Base-by-base conservation (phyloP, 495 filamentous ascomycete species). In the Clohesyomyces aquaticus region DNA sequence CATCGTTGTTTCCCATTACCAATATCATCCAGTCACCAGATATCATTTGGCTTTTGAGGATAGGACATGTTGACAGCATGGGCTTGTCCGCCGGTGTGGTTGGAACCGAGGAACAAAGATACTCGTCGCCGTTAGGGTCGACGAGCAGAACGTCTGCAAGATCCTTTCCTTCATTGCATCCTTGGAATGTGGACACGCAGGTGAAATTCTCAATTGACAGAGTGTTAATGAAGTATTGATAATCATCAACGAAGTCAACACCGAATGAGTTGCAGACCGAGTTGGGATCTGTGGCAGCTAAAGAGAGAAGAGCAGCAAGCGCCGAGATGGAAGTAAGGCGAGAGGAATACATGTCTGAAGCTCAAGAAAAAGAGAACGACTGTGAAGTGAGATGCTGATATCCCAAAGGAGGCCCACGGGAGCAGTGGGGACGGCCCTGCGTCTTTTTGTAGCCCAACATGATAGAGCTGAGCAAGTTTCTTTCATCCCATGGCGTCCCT, bases 1-100 rank as follows among this genome's bases (percentile, higher is more conserved):
- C 61, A 35, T 62, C 74, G 61, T 76, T 75, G 63, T 77, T 77
- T 41, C 72, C 73, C 19, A 77, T 26, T 14, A 77, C 59, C 16
- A 77, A 29, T 22, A 77, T 63, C 11, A 71, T 71, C 69, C 71
- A 77, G 12, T 69, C 66, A 1, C 75, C 75, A 41, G 62, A 61
- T 12, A 51, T 57, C 50, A 77, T 68, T 50, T 73, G 56, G 53
- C 68, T 66, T 53, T 77, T 77, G 46, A 65, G 52, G 19, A 74
- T 56, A 19, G 73, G 73, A 56, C 74, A 77, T 49, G 72, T 76
- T 26, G 73, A 69, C 42, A 74, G 61, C 55, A 70, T 32, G 2
- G 65, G 38, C 4, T 67, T 69, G 47, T 72, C 55, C 26, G 72
- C 71, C 6, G 71, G 72, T 0, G 45, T 58, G 21, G 75, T 64